Base-by-base conservation (phyloP, 306 rosid genomes). In the Prunus padus region DNA sequence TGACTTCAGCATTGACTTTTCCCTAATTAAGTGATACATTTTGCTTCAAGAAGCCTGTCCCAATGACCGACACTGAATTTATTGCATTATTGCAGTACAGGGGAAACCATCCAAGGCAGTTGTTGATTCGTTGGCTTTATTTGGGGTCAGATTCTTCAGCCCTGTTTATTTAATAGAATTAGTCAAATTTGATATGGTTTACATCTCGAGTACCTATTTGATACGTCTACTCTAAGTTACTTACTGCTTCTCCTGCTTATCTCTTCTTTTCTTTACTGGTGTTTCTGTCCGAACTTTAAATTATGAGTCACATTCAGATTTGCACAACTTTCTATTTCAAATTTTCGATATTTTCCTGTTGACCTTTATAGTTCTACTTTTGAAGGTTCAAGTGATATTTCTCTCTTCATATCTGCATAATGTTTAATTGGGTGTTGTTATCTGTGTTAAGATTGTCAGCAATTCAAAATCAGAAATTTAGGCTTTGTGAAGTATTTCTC, bases 61-160 rank as follows among this genome's bases (percentile, higher is more conserved):
- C 75, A 28, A 28, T 66, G 40, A 51, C 19, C 11, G 40, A 50
- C 19, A 62, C 76, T 82, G 83, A 63, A 87, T 64, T 28, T 65
- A 13, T 77, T 66, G 81, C 65, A 71, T 74, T 80, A 23, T 90
- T 89, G 88, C 97, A 95, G 98, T 86, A 63, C 93, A 88, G 82
- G 98, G 97, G 81, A 95, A 90, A 75, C 97, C 97, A 45, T 95
- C 98, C 25, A 88, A 92, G 88, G 84, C 88, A 16, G 73, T 92
- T 78, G 98, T 95, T 80, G 97, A 92, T 84, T 89, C 96, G 42
- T 90, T 92, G 90, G 98, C 98, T 82, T 80, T 92, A 83, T 95
- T 95, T 84, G 98, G 97, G 98, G 98, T 95, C 74, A 88, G 87
- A 79, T 87, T 90, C 88, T 79, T 73, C 33, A 49, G 25, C 46